Evolutionary conservation across 345 rosid species (phyloP).

Genomic region (Physaria fendleri): DNA sequence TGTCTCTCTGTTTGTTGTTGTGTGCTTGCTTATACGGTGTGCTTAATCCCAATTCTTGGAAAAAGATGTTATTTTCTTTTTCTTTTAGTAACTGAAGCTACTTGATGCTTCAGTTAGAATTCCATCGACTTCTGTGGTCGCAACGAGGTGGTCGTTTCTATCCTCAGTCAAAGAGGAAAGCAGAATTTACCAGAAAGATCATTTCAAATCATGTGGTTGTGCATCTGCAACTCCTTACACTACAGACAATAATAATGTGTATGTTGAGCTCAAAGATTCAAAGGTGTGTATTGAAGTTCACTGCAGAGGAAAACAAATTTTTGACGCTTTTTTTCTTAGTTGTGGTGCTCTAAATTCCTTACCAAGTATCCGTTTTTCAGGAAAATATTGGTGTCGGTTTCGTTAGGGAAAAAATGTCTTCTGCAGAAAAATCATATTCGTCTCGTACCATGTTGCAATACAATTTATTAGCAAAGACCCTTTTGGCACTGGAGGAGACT

Average conservation of each 20-base stretch:
- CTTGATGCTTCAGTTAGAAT: slow-evolving; percentile 32
- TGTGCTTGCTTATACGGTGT: too few relatives aligned
- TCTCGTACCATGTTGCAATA: slow-evolving; percentile 31
- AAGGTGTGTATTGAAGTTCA: slow-evolving; percentile 25
- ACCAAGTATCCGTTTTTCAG: not conserved
- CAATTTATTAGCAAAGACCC: slow-evolving; percentile 59
- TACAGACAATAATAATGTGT: slow-evolving; percentile 33
- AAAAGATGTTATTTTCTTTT: too few relatives aligned
- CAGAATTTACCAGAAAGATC: slow-evolving; percentile 25
- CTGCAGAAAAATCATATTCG: slow-evolving; percentile 10
- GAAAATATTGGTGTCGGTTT: slow-evolving; percentile 24
- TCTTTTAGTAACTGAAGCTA: too few relatives aligned
- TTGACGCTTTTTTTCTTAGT: not conserved
- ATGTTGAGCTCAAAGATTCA: slow-evolving; percentile 25
- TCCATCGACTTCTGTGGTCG: slow-evolving; percentile 33
- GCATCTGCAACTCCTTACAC: slow-evolving; percentile 34
- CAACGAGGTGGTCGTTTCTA: slow-evolving; percentile 38
- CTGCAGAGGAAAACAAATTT: not conserved
- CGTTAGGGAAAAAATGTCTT: too few relatives aligned
- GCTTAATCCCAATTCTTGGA: too few relatives aligned
- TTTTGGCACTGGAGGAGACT: slow-evolving; percentile 54
- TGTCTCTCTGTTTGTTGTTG: not conserved
- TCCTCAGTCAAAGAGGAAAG: slow-evolving; percentile 41
- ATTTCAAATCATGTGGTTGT: slow-evolving; percentile 28
- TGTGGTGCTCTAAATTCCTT: not conserved